Evolutionary conservation across 208 protist species (phyloP), one percentile per base, ranked within the genome.

Genomic region (Leishmania turanica): DNA sequence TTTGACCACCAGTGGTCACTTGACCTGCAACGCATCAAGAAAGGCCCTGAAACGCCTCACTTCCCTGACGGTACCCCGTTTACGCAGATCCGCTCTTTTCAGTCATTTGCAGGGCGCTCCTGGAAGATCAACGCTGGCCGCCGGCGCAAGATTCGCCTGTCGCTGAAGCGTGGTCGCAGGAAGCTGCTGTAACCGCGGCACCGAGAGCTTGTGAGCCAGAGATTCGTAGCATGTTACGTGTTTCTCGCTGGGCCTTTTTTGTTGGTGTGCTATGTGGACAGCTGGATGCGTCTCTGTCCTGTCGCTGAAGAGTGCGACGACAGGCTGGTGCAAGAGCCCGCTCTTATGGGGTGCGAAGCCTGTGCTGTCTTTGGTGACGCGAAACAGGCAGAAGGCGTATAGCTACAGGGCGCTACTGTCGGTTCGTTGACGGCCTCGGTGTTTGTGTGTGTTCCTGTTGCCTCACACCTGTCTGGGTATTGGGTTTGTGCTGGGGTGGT

Each of bases 61-160:
- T 97, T 97, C 75, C 91, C 94, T 4, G 91, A 97, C 21, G 94
- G 94, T 51, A 91, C 95, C 15, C 94, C 94, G 17, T 97, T 97
- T 80, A 95, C 91, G 77, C 91, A 94, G 82, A 97, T 97, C 66
- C 86, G 94, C 73, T 83, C 91, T 19, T 97, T 97, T 54, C 94
- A 96, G 83, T 96, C 92, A 2, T 97, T 97, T 86, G 82, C 94
- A 3, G 92, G 94, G 45, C 89, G 91, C 6, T 89, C 91, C 40
- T 97, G 89, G 89, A 97, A 97, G 84, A 93, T 97, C 77, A 97
- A 97, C 85, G 92, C 92, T 24, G 94, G 94, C 54, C 89, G 94
- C 42, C 83, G 94, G 42, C 81, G 94, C 19, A 97, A 97, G 76
- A 97, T 97, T 74, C 94, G 94, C 45, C 83, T 95, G 75, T 96